Evolutionary conservation across 768 basidiomycete species (phyloP), one percentile per base, ranked within the genome.

Genomic region (Naganishia randhawae): DNA sequence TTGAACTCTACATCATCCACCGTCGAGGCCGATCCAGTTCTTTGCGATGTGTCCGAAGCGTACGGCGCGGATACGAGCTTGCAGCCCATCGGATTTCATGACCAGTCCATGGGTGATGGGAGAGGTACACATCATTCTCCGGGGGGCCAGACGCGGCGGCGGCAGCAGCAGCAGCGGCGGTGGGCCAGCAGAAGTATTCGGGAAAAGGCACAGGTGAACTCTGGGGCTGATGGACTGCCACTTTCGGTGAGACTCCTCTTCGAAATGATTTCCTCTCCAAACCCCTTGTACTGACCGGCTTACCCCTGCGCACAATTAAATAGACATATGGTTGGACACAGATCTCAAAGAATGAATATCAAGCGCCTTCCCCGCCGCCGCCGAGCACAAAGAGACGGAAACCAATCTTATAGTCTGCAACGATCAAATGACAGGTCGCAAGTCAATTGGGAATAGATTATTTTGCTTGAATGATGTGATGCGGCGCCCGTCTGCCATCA

Each of bases 11-110:
- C 63, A 31, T 48, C 69, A 29, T 9, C 25, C 35, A 32, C 11
- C 16, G 71, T 70, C 8, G 67, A 45, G 32, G 39, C 67, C 16
- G 76, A 75, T 67, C 71, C 65, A 16, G 67, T 69, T 7, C 52
- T 79, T 31, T 73, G 63, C 16, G 78, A 79, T 73, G 76, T 79
- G 7, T 74, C 73, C 37, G 75, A 75, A 50, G 75, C 75, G 22
- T 77, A 79, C 65, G 78, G 78, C 11, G 78, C 78, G 11, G 68
- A 39, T 27, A 13, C 41, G 35, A 71, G 71, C 0, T 54, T 52
- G n/a, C 76, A 74, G 57, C 77, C 77, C 7, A 61, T 62, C 11
- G 77, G 77, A 2, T 78, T 78, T 57, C 69, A 61, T 42, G 65
- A 63, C 17, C 32, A 22, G 19, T 55, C 35, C n/a, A n/a, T n/a